Percentiles rank a stretch among this genome's conserved stretches.
Conservation (phyloP, 371 early-diverging fungal species). For the Syncephalastrum monosporum region DNA sequence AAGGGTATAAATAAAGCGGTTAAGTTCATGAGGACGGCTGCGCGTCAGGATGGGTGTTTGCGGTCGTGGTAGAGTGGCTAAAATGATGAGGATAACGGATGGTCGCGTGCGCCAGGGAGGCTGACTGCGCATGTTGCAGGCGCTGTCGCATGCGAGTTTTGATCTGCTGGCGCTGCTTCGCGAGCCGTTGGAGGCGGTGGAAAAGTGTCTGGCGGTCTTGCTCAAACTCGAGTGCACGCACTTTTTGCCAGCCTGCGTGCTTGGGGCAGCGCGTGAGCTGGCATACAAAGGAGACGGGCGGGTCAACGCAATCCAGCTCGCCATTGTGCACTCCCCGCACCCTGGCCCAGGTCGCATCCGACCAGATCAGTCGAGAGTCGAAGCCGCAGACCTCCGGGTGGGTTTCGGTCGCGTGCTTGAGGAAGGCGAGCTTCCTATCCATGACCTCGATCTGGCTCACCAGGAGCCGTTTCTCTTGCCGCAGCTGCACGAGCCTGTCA, state of each 20-base stretch:
- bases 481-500: constrained; percentile 18
- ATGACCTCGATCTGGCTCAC: constrained; percentile 14
- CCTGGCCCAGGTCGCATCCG: constrained; percentile 36
- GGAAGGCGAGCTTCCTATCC: constrained; percentile 20
- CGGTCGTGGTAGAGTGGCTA: too few relatives aligned
- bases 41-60: not conserved
- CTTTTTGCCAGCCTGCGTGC: constrained; percentile 52
- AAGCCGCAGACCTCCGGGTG: constrained; percentile 40
- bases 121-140: constrained; percentile 31
- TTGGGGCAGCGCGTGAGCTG: constrained; percentile 36
- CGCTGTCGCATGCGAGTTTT: constrained; percentile 43
- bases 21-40: not conserved
- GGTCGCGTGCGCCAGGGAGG: constrained; percentile 34
- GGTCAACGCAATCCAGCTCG: not conserved
- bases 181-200: constrained; percentile 28
- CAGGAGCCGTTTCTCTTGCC: constrained; percentile 13
- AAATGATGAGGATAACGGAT: constrained; percentile 16
- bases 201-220: constrained; percentile 48
- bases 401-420: constrained; percentile 18
- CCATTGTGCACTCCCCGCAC: constrained; percentile 15
- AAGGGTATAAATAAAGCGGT: constrained; percentile 5
- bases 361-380: constrained; percentile 50
- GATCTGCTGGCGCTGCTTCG: constrained; percentile 38
- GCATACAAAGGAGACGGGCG: constrained; percentile 12
- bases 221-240: constrained; percentile 51